Conservation (phyloP, 352 stramenopile species). For the Elongisporangium anandrum region DNA sequence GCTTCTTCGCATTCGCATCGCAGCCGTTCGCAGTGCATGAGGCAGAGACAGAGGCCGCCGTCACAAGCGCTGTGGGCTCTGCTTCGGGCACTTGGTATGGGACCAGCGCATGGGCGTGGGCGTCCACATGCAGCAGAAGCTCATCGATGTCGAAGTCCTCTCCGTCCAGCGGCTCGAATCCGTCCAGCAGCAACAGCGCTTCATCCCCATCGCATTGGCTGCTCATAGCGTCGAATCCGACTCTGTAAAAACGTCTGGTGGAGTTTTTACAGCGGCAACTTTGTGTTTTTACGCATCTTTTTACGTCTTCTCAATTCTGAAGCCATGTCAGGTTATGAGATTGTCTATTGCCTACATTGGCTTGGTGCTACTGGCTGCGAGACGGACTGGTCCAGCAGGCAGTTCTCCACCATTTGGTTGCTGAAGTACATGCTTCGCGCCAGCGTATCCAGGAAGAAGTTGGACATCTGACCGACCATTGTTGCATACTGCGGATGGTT, state of each 20-base stretch:
- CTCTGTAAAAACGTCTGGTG: not conserved
- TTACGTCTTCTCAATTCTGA: not conserved
- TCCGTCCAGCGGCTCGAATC: not conserved
- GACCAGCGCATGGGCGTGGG: not conserved
- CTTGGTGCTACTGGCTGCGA: no score
- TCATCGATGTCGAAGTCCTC: not conserved
- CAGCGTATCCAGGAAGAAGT: not conserved
- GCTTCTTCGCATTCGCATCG: not conserved
- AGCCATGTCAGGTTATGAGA: no score
- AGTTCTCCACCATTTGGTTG: constrained; percentile 27
- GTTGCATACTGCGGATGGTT: not conserved
- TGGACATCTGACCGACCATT: not conserved
- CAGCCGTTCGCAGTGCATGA: no score
- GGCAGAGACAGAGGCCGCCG: not conserved
- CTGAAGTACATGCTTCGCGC: constrained; percentile 3
- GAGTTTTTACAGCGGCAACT: not conserved
- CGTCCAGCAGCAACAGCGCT: not conserved
- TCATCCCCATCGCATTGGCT: not conserved
- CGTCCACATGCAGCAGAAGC: not conserved
- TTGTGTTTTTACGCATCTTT: not conserved
- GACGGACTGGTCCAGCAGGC: constrained; percentile 20
- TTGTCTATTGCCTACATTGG: no score
- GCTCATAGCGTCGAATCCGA: not conserved
- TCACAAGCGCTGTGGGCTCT: not conserved
- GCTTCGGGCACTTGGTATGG: not conserved